Base-by-base conservation (phyloP, 192 early-diverging fungal species). In the Dissophora ornata region DNA sequence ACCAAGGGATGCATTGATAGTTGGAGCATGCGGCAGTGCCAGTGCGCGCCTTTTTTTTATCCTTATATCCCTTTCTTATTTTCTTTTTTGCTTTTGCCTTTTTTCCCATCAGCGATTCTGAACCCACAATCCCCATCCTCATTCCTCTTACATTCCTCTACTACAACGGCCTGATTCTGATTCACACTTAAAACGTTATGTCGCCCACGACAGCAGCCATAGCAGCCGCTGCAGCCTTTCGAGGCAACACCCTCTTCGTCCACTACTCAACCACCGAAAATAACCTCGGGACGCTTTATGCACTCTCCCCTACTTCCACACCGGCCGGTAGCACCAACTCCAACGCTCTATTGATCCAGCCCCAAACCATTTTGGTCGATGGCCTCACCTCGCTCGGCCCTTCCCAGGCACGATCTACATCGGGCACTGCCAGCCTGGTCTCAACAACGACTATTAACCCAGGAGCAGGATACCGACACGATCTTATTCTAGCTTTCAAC, bases 401-500 rank as follows among this genome's bases (percentile, higher is more conserved):
- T 7, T 47, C 38, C 3, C 33, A 19, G 9, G 29, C 55, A 13
- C 34, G 47, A 24, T 25, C 25, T 4, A 25, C 29, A 9, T 30
- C 22, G 10, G 46, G 7, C 19, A 63, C 36, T 29, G 25, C 54
- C 16, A 57, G 54, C 24, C 48, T 68, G 21, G 45, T 38, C 47
- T 52, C 36, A 24, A 68, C 66, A n/a, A 32, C 66, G 2, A 41
- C 40, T n/a, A 18, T 24, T 12, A 44, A 56, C 13, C 24, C 46
- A 4, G 3, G 0, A 16, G 48, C 66, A 51, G 22, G 18, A 5
- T 51, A 50, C 38, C 55, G 56, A 13, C 40, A 59, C 48, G 66
- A 53, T 21, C 55, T 68, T n/a, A n/a, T 68, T 3, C 56, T 68
- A 1, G 38, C 56, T n/a, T 18, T 44, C 36, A 68, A 59, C 38